Evolutionary conservation across 306 rosid genomes (phyloP), one percentile per base, ranked within the genome.

Genomic region (Vigna reflexopilosa): DNA sequence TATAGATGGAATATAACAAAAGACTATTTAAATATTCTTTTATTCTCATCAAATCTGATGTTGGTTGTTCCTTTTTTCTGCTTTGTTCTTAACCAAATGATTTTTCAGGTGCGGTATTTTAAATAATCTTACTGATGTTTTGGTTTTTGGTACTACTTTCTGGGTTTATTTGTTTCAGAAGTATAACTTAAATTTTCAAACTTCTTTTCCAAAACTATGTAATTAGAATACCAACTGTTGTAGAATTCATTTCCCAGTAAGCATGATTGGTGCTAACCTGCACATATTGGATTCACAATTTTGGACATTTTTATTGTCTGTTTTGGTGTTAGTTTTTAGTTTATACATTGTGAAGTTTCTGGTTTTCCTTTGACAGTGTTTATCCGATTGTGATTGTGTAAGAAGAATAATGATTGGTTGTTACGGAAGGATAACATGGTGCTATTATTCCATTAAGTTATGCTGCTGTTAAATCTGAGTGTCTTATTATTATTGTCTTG

Each of bases 401-500:
- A 56, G 59, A 51, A 5, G 47, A 54, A 54, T 62, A 28, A 38
- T 55, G 10, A 74, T 59, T 66, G 20, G 26, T 70, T 55, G 19
- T 26, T 52, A 20, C 55, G 67, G 79, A n/a, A 54, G 48, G n/a
- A 54, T 77, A 55, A 9, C 47, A n/a, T 80, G 15, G 47, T 63
- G 74, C 32, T 34, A 15, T 42, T 67, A 42, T 34, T 80, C 28
- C 51, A 50, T 49, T 49, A 34, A 45, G 56, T 70, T 79, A 45
- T 66, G 67, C 44, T 50, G 13, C 48, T 70, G 36, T 72, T 58
- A 36, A 26, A 52, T 57, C 67, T 66, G 59, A 58, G 19, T 48
- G 85, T 63, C 40, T 77, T 42, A 3, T 80, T 42, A 4, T 80
- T 75, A 22, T 58, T 44, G 64, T 62, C 64, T 84, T 45, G 77